Evolutionary conservation across 2,329 filamentous ascomycete species (phyloP).

Genomic region (Botrytis byssoidea): DNA sequence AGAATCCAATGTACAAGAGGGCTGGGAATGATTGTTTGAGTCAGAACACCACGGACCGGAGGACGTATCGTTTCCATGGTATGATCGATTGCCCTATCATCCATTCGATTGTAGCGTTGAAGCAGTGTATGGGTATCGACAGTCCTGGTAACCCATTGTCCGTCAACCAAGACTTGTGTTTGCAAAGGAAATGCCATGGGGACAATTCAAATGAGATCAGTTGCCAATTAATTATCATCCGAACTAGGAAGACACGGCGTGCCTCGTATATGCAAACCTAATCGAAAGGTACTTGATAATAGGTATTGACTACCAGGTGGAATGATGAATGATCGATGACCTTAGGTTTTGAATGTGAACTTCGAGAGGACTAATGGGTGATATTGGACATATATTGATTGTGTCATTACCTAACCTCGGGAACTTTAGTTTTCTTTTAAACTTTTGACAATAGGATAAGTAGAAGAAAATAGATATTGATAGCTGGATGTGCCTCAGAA

Average conservation of each 20-base stretch:
- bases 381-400: background rate
- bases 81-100: conserved; percentile 39
- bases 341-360: background rate
- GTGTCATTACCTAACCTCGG: background rate
- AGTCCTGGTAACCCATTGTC: conserved; percentile 40
- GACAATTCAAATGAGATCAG: conserved; percentile 12
- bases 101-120: conserved; percentile 38
- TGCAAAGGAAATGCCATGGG: conserved; percentile 34
- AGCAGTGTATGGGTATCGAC: conserved; percentile 46
- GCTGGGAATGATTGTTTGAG: conserved; percentile 73
- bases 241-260: conserved; percentile 4
- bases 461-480: background rate
- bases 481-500: background rate
- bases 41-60: conserved; percentile 69
- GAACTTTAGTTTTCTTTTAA: too few relatives aligned
- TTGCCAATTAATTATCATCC: background rate
- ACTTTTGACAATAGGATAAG: background rate
- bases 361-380: background rate
- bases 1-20: conserved; percentile 75
- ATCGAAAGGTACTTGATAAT: background rate
- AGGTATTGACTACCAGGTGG: background rate
- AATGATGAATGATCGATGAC: background rate
- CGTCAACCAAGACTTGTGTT: conserved; percentile 37
- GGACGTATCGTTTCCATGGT: conserved; percentile 39
- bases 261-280: conserved; percentile 10